phyloP scores from a whole-genome alignment of 805 yeast genomes.

The Scheffersomyces spartinae region DNA sequence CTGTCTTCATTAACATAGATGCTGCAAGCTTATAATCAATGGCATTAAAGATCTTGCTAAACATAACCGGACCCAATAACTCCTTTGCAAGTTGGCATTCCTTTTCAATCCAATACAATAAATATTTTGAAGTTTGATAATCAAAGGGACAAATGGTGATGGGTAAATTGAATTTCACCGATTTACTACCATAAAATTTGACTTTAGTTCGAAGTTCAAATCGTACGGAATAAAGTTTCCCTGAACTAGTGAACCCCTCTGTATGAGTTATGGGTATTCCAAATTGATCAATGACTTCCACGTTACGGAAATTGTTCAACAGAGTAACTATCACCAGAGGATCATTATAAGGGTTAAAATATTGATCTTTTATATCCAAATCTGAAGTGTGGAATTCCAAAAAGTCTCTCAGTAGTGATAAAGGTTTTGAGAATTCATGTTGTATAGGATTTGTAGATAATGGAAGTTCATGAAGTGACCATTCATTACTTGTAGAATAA shows the following conservation, averaged over 20 bases:
- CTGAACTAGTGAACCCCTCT: constrained; percentile 41
- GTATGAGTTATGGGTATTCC: constrained; percentile 33
- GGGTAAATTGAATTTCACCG: constrained; percentile 38
- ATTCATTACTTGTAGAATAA: constrained; percentile 18
- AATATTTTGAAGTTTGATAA: constrained; percentile 32
- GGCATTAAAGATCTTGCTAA: constrained; percentile 20
- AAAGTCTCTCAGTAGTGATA: constrained; percentile 3
- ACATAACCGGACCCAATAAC: too few species aligned
- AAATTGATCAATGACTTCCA: constrained; percentile 8
- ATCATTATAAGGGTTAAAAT: constrained; percentile 15
- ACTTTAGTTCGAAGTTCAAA: constrained; percentile 41
- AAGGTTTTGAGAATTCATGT: constrained; percentile 11
- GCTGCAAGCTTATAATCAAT: constrained; percentile 13
- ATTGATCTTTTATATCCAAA: constrained; percentile 13
- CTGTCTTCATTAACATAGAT: constrained; percentile 10
- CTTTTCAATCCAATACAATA: constrained; percentile 40
- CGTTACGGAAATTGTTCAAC: constrained; percentile 7
- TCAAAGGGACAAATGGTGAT: constrained; percentile 45
- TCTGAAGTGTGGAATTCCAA: constrained; percentile 10
- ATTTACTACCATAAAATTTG: constrained; percentile 37
- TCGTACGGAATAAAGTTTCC: constrained; percentile 38
- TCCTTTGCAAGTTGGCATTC: constrained; percentile 37
- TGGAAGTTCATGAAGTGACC: constrained; percentile 13
- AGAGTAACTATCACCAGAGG: constrained; percentile 17
- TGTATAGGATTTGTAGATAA: constrained; percentile 15